A percentile compares a stretch with the other conserved stretches of the same genome.
Conservation (phyloP, 306 rosid species). For the Trifolium repens region DNA sequence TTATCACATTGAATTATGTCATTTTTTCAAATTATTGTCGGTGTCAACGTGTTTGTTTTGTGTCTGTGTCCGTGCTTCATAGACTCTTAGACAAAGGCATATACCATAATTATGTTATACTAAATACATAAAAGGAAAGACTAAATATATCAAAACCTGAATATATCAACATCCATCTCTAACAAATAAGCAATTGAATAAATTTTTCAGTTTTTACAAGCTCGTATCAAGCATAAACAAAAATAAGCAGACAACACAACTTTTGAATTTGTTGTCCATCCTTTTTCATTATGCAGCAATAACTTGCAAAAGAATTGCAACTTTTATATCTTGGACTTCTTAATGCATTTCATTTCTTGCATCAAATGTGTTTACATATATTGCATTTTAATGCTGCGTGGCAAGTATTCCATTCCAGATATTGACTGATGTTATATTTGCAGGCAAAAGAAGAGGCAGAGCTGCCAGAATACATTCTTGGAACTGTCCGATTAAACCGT, state of each 20-base stretch:
- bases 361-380: slow-evolving; percentile 8
- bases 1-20: too few relatives aligned
- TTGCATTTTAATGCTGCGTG: too few relatives aligned
- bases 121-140: neutral
- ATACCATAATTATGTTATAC: neutral
- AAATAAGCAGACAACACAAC: slow-evolving; percentile 11
- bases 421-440: slow-evolving; percentile 38
- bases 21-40: too few relatives aligned
- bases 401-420: slow-evolving; percentile 9
- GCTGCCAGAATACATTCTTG: slow-evolving; percentile 93
- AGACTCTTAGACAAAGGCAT: neutral
- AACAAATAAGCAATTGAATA: slow-evolving; percentile 11
- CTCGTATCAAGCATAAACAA: slow-evolving; percentile 2
- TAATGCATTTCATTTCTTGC: slow-evolving; percentile 28
- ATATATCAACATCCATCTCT: slow-evolving; percentile 4
- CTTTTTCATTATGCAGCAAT: slow-evolving; percentile 2
- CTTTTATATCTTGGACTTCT: neutral
- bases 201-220: slow-evolving; percentile 1
- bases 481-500: slow-evolving; percentile 85
- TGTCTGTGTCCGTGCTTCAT: too few relatives aligned
- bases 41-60: too few relatives aligned
- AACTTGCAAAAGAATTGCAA: neutral
- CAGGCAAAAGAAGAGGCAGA: slow-evolving; percentile 88
- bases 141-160: slow-evolving; percentile 22
- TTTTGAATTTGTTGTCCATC: slow-evolving; percentile 8